phyloP scores from a whole-genome alignment of 2,329 filamentous ascomycete genomes.

The Beauveria scarabaeidicola region DNA sequence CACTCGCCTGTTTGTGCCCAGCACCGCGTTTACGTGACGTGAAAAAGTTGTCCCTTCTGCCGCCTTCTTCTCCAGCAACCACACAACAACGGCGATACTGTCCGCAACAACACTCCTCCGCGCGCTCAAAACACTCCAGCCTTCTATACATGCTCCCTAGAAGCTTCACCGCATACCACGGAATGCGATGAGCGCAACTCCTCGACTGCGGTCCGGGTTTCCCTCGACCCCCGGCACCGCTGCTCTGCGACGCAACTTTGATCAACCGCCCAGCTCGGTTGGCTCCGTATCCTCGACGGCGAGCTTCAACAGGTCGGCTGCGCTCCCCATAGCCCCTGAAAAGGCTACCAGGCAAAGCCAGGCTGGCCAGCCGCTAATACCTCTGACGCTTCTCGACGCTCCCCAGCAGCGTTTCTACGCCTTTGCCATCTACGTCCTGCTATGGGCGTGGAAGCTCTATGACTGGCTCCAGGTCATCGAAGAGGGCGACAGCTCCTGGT shows the following conservation, averaged over 20 bases:
- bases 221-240: constrained; percentile 60
- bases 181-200: constrained; percentile 77
- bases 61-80: constrained; percentile 1
- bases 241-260: constrained; percentile 26
- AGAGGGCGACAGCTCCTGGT: constrained; percentile 78
- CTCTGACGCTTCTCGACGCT: constrained; percentile 73
- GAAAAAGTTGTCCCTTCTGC: constrained; percentile 6
- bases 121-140: neutral
- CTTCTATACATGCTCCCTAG: neutral
- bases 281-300: constrained; percentile 22
- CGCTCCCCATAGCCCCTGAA: constrained; percentile 41
- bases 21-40: constrained; percentile 9
- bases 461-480: constrained; percentile 74
- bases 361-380: constrained; percentile 59
- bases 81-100: neutral
- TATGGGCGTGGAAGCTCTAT: constrained; percentile 78
- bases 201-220: constrained; percentile 73
- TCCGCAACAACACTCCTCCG: neutral
- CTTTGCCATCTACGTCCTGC: constrained; percentile 63
- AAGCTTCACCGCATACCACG: constrained; percentile 22
- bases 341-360: constrained; percentile 22
- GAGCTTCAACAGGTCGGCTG: constrained; percentile 23
- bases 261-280: constrained; percentile 25
- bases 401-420: constrained; percentile 87
- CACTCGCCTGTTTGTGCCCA: constrained; percentile 1